Evolutionary conservation across 1,139 yeast genomes (phyloP).

Genomic region (Scheffersomyces cryptocercus): DNA sequence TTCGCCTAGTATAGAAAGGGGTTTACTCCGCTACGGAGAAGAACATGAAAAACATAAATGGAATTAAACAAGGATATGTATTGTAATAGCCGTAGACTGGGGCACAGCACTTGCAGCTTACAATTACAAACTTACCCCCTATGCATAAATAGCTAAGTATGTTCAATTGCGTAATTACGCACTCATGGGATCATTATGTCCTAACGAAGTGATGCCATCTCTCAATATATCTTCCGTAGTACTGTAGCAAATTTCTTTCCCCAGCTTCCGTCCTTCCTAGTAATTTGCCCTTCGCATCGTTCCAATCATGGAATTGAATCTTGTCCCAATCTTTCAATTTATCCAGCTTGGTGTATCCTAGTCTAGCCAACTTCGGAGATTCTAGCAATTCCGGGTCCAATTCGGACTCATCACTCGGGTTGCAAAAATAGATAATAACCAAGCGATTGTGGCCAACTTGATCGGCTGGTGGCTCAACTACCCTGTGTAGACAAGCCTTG

Average conservation of each 20-base stretch:
- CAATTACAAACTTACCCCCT: too few relatives aligned
- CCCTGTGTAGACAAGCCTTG: conserved; percentile 49
- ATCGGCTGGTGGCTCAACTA: conserved; percentile 46
- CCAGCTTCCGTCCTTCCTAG: conserved; percentile 41
- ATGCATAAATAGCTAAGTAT: too few relatives aligned
- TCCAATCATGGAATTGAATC: conserved; percentile 39
- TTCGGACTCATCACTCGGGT: conserved; percentile 29
- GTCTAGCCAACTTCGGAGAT: conserved; percentile 34
- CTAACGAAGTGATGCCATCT: conserved; percentile 36
- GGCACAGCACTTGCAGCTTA: too few relatives aligned
- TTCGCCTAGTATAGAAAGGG: too few relatives aligned
- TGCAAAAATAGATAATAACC: conserved; percentile 46
- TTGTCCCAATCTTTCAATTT: conserved; percentile 39
- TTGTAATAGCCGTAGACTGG: too few relatives aligned
- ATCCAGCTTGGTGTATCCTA: conserved; percentile 26
- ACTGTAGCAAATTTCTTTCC: conserved; percentile 36
- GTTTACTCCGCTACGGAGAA: too few relatives aligned
- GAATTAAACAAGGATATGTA: too few relatives aligned
- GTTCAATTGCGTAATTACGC: too few relatives aligned
- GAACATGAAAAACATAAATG: too few relatives aligned
- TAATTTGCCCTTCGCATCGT: conserved; percentile 40
- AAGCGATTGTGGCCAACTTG: conserved; percentile 39
- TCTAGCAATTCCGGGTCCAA: conserved; percentile 42
- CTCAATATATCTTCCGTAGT: conserved; percentile 42
- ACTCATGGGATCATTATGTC: not conserved